Evolutionary conservation across 495 filamentous ascomycete genomes (phyloP).

Genomic region (Talaromyces thailandensis): DNA sequence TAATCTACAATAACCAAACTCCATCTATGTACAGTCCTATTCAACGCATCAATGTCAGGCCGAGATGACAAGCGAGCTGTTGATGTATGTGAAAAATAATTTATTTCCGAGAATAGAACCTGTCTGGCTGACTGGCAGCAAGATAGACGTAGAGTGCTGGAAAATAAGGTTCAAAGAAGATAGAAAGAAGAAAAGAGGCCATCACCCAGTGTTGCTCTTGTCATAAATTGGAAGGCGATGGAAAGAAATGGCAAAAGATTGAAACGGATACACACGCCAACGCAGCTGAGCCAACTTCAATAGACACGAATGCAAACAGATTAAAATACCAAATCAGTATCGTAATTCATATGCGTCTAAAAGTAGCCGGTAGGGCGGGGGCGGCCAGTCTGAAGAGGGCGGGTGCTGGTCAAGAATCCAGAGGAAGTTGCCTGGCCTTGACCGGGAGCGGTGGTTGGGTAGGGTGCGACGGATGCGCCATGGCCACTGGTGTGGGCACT

Average conservation of each 20-base stretch:
- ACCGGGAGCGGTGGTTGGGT: constrained; percentile 14
- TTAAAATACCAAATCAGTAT: neutral
- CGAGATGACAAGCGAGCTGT: constrained; percentile 3
- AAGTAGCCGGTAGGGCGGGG: neutral
- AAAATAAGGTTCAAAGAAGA: neutral
- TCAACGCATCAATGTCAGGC: neutral
- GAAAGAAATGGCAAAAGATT: neutral
- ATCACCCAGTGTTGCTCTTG: neutral
- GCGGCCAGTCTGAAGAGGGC: constrained; percentile 11
- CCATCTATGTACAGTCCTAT: constrained; percentile 5
- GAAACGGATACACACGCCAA: neutral
- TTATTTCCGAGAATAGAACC: neutral
- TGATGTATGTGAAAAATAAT: neutral
- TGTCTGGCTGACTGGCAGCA: neutral
- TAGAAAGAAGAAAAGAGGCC: constrained; percentile 1
- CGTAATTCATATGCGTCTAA: neutral
- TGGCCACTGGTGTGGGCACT: constrained; percentile 26
- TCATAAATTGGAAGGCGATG: neutral
- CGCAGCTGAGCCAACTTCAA: neutral
- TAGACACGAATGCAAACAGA: neutral
- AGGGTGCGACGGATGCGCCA: constrained; percentile 11
- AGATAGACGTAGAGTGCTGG: neutral
- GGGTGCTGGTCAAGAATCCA: constrained; percentile 26
- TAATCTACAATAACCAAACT: neutral
- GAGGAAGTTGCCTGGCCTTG: constrained; percentile 23